Conservation (phyloP, 345 rosid genomes). For the Euphorbia pulcherrima region DNA sequence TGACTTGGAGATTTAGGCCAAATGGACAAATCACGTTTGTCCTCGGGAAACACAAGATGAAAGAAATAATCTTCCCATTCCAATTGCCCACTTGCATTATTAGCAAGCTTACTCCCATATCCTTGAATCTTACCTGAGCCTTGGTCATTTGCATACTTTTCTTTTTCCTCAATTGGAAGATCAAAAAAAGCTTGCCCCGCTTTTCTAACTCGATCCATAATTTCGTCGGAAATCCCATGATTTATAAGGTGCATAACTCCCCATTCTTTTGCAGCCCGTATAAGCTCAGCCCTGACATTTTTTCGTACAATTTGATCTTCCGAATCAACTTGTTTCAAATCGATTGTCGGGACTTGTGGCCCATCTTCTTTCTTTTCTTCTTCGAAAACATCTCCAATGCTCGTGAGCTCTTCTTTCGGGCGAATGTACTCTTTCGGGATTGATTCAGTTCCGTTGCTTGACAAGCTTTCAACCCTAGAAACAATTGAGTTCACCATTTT, state of each 20-base stretch:
- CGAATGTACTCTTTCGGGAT: constrained; percentile 81
- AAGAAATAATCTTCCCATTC: constrained; percentile 98
- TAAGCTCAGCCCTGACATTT: constrained; percentile 35
- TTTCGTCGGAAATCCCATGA: constrained; percentile 64
- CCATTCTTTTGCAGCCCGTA: constrained; percentile 67
- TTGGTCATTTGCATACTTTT: constrained; percentile 82
- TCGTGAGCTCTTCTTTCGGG: constrained; percentile 65
- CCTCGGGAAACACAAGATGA: constrained; percentile 76
- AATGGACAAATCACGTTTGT: constrained; percentile 65
- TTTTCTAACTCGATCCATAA: constrained; percentile 58
- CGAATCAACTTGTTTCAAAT: constrained; percentile 53
- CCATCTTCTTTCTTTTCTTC: constrained; percentile 73
- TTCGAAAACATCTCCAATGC: constrained; percentile 66
- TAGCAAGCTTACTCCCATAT: constrained; percentile 92
- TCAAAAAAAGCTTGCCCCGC: constrained; percentile 60
- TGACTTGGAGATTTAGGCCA: constrained; percentile 80
- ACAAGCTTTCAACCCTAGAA: constrained; percentile 63
- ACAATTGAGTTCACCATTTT: constrained; percentile 31
- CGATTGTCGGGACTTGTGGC: constrained; percentile 81
- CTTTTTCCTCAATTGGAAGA: constrained; percentile 76
- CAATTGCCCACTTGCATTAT: constrained; percentile 76
- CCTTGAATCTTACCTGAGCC: constrained; percentile 79
- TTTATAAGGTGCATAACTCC: constrained; percentile 94
- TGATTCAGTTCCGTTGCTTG: constrained; percentile 63
- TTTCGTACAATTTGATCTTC: constrained; percentile 40